phyloP scores from a whole-genome alignment of 495 filamentous ascomycete genomes.

The Rusavskia elegans region DNA sequence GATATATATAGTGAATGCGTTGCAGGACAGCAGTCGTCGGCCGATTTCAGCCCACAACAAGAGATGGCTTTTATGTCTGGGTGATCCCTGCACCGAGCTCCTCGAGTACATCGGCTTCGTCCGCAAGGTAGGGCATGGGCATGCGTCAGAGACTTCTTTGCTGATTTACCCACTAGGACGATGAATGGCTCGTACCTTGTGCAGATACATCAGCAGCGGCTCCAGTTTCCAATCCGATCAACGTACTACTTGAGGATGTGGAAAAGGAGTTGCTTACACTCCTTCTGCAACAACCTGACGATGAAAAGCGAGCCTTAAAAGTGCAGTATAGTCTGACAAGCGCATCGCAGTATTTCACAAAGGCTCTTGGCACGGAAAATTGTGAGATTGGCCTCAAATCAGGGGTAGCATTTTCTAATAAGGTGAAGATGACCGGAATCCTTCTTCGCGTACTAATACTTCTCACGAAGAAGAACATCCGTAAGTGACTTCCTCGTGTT shows the following conservation, averaged over 20 bases:
- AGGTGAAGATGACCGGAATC: constrained; percentile 15
- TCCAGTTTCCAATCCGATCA: constrained; percentile 29
- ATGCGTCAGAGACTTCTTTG: neutral
- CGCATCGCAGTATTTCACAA: neutral
- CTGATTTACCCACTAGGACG: constrained; percentile 8
- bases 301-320: constrained; percentile 25
- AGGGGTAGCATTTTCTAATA: neutral
- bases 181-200: constrained; percentile 30
- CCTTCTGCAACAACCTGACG: constrained; percentile 24
- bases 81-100: constrained; percentile 43
- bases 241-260: constrained; percentile 38
- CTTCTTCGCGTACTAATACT: constrained; percentile 8
- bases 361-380: neutral
- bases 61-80: constrained; percentile 53
- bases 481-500: constrained; percentile 10
- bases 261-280: constrained; percentile 34
- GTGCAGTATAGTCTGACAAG: constrained; percentile 9
- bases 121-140: constrained; percentile 18
- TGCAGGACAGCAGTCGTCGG: constrained; percentile 32
- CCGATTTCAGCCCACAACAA: constrained; percentile 54
- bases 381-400: neutral
- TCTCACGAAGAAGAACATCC: constrained; percentile 14
- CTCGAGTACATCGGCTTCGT: constrained; percentile 49
- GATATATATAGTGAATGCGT: constrained; percentile 45
- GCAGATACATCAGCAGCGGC: constrained; percentile 19